Base-by-base conservation (phyloP, 768 basidiomycete genomes). In the Tricholoma saponaceum region DNA sequence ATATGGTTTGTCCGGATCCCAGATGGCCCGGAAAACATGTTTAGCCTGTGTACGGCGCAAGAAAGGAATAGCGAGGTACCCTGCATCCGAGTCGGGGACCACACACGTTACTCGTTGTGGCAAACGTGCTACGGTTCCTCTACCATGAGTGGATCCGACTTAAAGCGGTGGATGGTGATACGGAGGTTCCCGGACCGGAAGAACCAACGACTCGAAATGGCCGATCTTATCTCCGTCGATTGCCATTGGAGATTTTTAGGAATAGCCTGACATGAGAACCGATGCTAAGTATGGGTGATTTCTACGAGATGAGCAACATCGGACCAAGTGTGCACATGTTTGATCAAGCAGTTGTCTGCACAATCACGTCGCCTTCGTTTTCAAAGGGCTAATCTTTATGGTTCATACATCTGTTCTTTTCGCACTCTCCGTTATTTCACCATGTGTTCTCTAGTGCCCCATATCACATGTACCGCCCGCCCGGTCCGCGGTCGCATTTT, bases 1-100 rank as follows among this genome's bases (percentile, higher is more conserved):
- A 50, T 54, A 58, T 58, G 53, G 58, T 54, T 53, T 46, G 53
- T 22, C 44, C 22, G 46, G 44, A 28, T 33, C 33, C 39, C 16
- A 41, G 56, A 37, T 16, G 28, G 47, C 35, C 55, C 51, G 52
- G 52, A 37, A 14, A 44, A 20, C 43, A 12, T 12, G 43, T 44
- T 44, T 44, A 44, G 43, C 22, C 43, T 22, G 43, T 20, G n/a
- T 41, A 13, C 43, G 43, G 22, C n/a, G n/a, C 39, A 28, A 20
- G 41, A 44, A 44, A 22, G 20, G 43, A 22, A 46, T 46, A 23
- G 4, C 20, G 44, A 46, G 23, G 14, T 46, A 46, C 44, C 12
- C 41, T 43, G 20, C 44, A 14, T 46, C 23, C 23, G 25, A 46
- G 44, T 46, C 44, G 44, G 44, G 23, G 22, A 20, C 43, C 5